These are phyloP conservation scores for Areca catechu DNA, from an alignment of 176 grass and related monocot species.

Conservation along the genomic window DNA sequence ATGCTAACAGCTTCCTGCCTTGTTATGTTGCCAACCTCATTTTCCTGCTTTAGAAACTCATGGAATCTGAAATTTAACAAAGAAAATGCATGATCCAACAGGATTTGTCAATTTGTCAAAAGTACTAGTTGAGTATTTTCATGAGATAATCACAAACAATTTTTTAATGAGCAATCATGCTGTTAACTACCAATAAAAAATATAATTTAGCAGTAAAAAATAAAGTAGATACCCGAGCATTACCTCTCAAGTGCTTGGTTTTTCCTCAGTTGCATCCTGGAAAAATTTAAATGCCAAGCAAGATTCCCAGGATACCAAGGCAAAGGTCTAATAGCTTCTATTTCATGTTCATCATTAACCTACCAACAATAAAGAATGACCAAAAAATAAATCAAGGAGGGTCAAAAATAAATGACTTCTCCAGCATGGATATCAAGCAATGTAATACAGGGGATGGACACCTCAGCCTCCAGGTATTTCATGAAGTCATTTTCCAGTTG, in stretches of 20 bases:
- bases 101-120: too few relatives aligned
- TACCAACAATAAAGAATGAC: slow-evolving; percentile 20
- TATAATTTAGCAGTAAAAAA: too few relatives aligned
- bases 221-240: too few relatives aligned
- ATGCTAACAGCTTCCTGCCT: slow-evolving; percentile 99
- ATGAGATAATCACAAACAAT: too few relatives aligned
- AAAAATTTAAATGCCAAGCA: slow-evolving; percentile 99
- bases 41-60: slow-evolving; percentile 94
- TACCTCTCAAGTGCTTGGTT: slow-evolving; percentile 98
- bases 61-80: slow-evolving; percentile 50
- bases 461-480: slow-evolving; percentile 73
- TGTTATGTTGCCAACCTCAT: slow-evolving; percentile 98
- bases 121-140: too few relatives aligned
- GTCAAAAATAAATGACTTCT: not conserved
- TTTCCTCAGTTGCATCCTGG: slow-evolving; percentile 94
- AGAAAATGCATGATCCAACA: not conserved
- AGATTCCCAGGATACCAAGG: slow-evolving; percentile 95
- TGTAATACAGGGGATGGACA: slow-evolving; percentile 13
- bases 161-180: too few relatives aligned
- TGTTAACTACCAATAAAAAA: too few relatives aligned
- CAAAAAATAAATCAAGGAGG: not conserved
- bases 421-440: slow-evolving; percentile 6
- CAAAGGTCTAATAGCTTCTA: slow-evolving; percentile 83
- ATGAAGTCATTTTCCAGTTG: slow-evolving; percentile 92
- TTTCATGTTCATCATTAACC: slow-evolving; percentile 64